Evolutionary conservation across 2,329 filamentous ascomycete species (phyloP).

Genomic region (Claviceps maximensis): DNA sequence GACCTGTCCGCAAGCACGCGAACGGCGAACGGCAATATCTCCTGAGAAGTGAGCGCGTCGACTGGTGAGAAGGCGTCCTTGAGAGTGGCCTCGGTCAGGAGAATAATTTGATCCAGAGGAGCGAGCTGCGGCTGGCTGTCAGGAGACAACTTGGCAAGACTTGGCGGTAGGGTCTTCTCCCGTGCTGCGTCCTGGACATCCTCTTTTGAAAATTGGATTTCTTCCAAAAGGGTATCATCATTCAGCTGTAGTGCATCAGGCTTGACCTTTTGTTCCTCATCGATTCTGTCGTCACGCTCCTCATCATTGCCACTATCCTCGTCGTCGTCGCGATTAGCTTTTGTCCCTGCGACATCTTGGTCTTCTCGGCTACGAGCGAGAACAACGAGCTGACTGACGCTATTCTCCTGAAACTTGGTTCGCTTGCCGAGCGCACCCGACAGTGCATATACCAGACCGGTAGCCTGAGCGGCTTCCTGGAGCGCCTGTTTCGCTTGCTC

Average conservation of each 20-base stretch:
- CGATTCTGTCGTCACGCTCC: neutral
- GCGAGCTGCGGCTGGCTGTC: slow-evolving; percentile 70
- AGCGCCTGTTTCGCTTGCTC: slow-evolving; percentile 60
- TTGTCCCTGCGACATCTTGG: slow-evolving; percentile 10
- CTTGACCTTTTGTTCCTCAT: slow-evolving; percentile 13
- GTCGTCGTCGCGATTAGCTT: slow-evolving; percentile 5
- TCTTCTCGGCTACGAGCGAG: slow-evolving; percentile 60
- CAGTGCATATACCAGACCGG: slow-evolving; percentile 67
- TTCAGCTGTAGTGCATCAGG: slow-evolving; percentile 69
- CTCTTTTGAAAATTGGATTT: slow-evolving; percentile 61
- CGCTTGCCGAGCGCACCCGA: slow-evolving; percentile 79
- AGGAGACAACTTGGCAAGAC: slow-evolving; percentile 54
- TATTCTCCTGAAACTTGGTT: slow-evolving; percentile 67
- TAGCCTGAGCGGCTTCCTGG: slow-evolving; percentile 49
- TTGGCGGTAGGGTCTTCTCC: slow-evolving; percentile 37
- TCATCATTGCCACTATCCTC: slow-evolving; percentile 9
- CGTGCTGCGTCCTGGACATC: slow-evolving; percentile 25
- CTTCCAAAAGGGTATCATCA: slow-evolving; percentile 84
- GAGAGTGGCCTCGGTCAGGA: slow-evolving; percentile 77
- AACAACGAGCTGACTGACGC: slow-evolving; percentile 79
- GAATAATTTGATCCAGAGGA: slow-evolving; percentile 77
- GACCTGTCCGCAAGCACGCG: slow-evolving; percentile 78
- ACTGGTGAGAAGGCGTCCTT: slow-evolving; percentile 76
- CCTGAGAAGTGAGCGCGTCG: slow-evolving; percentile 80
- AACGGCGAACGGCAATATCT: slow-evolving; percentile 81